Evolutionary conservation across 331 rosid species (phyloP).

Genomic region (Pyrus hybrid): DNA sequence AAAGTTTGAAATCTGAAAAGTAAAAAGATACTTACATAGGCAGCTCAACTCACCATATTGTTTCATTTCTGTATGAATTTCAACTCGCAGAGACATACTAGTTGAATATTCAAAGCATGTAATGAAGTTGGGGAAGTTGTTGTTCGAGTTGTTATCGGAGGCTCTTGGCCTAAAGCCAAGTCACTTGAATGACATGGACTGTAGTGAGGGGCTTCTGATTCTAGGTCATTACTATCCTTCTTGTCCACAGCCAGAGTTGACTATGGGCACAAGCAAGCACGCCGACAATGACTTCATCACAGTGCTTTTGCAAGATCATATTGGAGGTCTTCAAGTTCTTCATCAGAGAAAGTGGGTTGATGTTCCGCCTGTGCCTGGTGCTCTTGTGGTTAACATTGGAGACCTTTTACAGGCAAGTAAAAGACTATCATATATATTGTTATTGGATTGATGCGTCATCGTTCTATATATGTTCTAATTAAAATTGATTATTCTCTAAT

Average conservation of each 20-base stretch:
- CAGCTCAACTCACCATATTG: too few relatives aligned
- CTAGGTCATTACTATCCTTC: not conserved
- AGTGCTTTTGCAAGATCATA: slow-evolving; percentile 5
- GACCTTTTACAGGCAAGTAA: too few relatives aligned
- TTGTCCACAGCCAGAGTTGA: too few relatives aligned
- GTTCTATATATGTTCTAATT: too few relatives aligned
- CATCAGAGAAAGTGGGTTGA: slow-evolving; percentile 3
- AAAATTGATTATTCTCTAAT: not conserved
- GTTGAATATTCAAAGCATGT: slow-evolving; percentile 18
- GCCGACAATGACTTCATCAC: too few relatives aligned
- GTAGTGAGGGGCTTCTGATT: slow-evolving; percentile 17
- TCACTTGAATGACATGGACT: slow-evolving; percentile 21
- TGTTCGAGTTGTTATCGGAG: slow-evolving; percentile 23
- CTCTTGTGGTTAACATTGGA: too few relatives aligned
- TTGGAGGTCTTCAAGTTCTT: slow-evolving; percentile 18
- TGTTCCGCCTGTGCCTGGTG: too few relatives aligned
- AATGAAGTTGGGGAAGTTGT: slow-evolving; percentile 12
- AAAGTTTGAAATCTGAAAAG: too few relatives aligned
- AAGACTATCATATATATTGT: too few relatives aligned
- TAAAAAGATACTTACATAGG: too few relatives aligned
- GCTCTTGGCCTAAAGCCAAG: slow-evolving; percentile 21
- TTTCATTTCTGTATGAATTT: too few relatives aligned
- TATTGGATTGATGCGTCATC: not conserved
- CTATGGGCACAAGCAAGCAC: too few relatives aligned
- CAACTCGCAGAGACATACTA: slow-evolving; percentile 13